Evolutionary conservation across 306 rosid species (phyloP).

Genomic region (Hippophae gyantsensis): DNA sequence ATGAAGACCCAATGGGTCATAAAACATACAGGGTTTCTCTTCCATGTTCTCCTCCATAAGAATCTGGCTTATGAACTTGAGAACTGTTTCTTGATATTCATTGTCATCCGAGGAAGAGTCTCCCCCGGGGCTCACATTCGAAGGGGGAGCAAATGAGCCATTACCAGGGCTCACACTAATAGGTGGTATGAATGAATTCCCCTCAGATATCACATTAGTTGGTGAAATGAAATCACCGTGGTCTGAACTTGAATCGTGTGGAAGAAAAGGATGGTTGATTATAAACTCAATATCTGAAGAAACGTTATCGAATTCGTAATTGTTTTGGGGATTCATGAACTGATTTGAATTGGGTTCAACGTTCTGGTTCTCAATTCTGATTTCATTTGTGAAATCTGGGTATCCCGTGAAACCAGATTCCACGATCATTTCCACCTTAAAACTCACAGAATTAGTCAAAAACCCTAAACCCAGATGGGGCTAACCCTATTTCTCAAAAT

Average conservation of each 20-base stretch:
- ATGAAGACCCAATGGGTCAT: slow-evolving; percentile 62
- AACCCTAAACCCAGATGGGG: background rate
- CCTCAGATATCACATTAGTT: background rate
- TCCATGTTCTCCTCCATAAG: slow-evolving; percentile 75
- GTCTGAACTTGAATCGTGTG: slow-evolving; percentile 4
- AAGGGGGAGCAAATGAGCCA: slow-evolving; percentile 12
- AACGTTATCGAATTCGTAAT: slow-evolving; percentile 3
- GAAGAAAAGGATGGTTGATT: background rate
- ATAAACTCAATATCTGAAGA: slow-evolving; percentile 21
- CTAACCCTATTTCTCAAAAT: too few relatives aligned
- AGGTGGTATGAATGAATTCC: slow-evolving; percentile 3
- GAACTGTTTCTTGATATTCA: slow-evolving; percentile 46
- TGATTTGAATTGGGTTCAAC: slow-evolving; percentile 15
- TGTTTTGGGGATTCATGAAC: slow-evolving; percentile 9
- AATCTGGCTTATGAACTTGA: slow-evolving; percentile 58
- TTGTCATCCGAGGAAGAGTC: slow-evolving; percentile 37
- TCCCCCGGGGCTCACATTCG: slow-evolving; percentile 19
- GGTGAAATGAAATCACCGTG: slow-evolving; percentile 8
- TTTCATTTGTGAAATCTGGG: slow-evolving; percentile 21
- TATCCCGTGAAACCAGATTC: slow-evolving; percentile 16
- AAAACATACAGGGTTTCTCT: slow-evolving; percentile 66
- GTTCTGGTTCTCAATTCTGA: background rate
- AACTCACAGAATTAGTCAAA: background rate
- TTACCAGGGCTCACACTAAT: slow-evolving; percentile 14
- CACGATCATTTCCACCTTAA: slow-evolving; percentile 10